A percentile compares a stretch with the other conserved stretches of the same genome.
These are phyloP conservation scores for Suillus lakei DNA, from an alignment of 768 basidiomycete genomes.

Conservation along the genomic window DNA sequence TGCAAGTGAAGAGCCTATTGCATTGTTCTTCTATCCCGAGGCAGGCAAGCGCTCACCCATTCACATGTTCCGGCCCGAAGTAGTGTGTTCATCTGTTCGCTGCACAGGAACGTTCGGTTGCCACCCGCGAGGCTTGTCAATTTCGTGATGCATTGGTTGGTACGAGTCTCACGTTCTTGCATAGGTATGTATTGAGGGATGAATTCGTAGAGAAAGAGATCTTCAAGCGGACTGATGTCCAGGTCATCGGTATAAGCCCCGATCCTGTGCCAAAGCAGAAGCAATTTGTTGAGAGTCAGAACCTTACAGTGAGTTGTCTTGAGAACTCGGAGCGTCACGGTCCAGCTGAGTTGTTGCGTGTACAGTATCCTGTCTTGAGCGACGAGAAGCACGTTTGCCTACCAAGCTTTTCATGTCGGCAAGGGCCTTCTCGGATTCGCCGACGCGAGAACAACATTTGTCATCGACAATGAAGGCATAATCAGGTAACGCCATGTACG, in stretches of 20 bases:
- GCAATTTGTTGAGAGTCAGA: constrained; percentile 71
- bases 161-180: constrained; percentile 32
- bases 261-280: constrained; percentile 78
- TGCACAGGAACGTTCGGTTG: constrained; percentile 71
- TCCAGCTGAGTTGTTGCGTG: neutral
- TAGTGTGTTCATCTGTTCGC: constrained; percentile 1
- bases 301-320: constrained; percentile 55
- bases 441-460: constrained; percentile 71
- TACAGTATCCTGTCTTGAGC: constrained; percentile 79
- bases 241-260: constrained; percentile 75
- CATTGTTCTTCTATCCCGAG: constrained; percentile 80
- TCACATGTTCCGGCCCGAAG: constrained; percentile 7
- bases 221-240: constrained; percentile 66
- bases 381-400: constrained; percentile 65
- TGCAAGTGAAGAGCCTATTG: constrained; percentile 50
- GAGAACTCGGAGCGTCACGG: neutral
- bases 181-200: neutral
- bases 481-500: constrained; percentile 51
- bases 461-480: constrained; percentile 74
- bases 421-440: constrained; percentile 70
- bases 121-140: constrained; percentile 78
- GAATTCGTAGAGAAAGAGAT: constrained; percentile 57
- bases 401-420: constrained; percentile 68
- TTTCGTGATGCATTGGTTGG: constrained; percentile 81
- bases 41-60: constrained; percentile 50